Evolutionary conservation across 306 rosid genomes (phyloP).

Genomic region (Acacia melanoxylon): DNA sequence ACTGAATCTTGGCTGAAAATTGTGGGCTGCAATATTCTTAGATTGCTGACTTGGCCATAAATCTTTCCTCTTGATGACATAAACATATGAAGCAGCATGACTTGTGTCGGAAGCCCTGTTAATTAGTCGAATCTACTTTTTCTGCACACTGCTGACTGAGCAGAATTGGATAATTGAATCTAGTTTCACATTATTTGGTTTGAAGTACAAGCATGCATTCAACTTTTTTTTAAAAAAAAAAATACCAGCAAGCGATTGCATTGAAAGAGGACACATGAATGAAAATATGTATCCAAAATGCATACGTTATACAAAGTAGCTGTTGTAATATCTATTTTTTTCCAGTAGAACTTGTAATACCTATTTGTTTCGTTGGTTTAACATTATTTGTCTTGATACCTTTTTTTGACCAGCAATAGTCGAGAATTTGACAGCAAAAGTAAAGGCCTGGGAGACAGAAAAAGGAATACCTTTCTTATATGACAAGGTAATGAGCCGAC

Average conservation of each 20-base stretch:
- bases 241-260: not conserved
- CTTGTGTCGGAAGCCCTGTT: not conserved
- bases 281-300: not conserved
- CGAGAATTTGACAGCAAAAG: conserved; percentile 74
- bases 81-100: not conserved
- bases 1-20: not conserved
- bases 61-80: not conserved
- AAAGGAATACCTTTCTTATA: conserved; percentile 82
- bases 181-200: not conserved
- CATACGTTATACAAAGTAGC: not conserved
- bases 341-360: not conserved
- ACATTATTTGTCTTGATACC: conserved; percentile 11
- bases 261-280: not conserved
- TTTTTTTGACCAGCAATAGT: conserved; percentile 54
- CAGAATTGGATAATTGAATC: not conserved
- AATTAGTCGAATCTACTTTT: not conserved
- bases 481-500: conserved; percentile 67
- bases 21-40: not conserved
- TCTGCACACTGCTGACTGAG: not conserved
- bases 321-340: conserved; percentile 14
- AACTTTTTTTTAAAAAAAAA: not conserved
- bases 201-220: not conserved
- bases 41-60: not conserved
- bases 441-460: conserved; percentile 84
- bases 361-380: conserved; percentile 14